These are phyloP conservation scores for Gastrolobium villosum DNA, from an alignment of 306 rosid species.

Conservation along the genomic window DNA sequence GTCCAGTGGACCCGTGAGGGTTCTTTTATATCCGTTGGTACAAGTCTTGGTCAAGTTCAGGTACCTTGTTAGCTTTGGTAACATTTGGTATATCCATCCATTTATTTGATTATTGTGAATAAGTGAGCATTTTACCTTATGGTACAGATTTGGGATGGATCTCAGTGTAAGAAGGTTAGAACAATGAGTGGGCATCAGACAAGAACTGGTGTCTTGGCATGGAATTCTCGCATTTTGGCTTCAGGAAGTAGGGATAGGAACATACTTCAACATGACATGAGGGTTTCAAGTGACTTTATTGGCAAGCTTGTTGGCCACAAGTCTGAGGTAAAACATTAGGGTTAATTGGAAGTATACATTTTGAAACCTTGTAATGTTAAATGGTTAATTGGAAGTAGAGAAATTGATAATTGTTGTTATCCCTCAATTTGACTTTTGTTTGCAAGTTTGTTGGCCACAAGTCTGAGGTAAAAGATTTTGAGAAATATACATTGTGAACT, in stretches of 20 bases:
- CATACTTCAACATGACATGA: constrained; percentile 96
- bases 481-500: neutral
- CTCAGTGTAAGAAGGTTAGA: constrained; percentile 87
- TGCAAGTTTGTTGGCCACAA: too few relatives aligned
- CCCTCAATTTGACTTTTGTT: constrained; percentile 52
- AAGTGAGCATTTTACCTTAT: constrained; percentile 12
- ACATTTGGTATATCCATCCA: neutral
- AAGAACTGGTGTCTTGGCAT: constrained; percentile 95
- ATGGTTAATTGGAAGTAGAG: neutral
- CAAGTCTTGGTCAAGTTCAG: constrained; percentile 96
- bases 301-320: constrained; percentile 94
- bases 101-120: constrained; percentile 32
- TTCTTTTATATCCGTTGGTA: constrained; percentile 91
- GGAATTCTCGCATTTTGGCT: constrained; percentile 94
- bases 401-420: constrained; percentile 28
- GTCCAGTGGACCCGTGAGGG: constrained; percentile 99
- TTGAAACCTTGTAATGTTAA: constrained; percentile 27
- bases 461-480: constrained; percentile 78
- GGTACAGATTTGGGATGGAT: constrained; percentile 93
- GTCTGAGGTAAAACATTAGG: constrained; percentile 74
- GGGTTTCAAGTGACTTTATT: constrained; percentile 77
- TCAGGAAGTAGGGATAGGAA: constrained; percentile 97
- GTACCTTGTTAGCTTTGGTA: constrained; percentile 51
- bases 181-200: constrained; percentile 99
- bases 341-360: neutral